Percentiles rank a stretch among this genome's conserved stretches.
phyloP scores from a whole-genome alignment of 2,329 filamentous ascomycete genomes.

The Monosporascus cannonballus region DNA sequence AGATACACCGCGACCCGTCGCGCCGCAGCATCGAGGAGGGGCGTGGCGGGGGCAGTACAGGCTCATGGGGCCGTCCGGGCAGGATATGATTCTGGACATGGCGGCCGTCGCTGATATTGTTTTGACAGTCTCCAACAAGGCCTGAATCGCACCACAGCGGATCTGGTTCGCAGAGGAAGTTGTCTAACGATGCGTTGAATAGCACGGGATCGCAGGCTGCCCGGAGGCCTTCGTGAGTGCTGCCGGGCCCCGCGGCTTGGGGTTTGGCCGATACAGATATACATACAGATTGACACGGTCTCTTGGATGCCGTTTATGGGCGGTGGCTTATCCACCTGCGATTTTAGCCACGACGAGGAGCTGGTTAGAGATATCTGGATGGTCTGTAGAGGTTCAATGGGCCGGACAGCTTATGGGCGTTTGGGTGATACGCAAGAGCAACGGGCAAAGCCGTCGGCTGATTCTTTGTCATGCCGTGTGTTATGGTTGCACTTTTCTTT shows the following conservation, averaged over 20 bases:
- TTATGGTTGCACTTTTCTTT: too few species aligned
- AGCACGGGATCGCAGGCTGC: neutral
- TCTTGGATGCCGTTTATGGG: too few species aligned
- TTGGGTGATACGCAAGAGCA: too few species aligned
- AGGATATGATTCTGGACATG: slow-evolving; percentile 29
- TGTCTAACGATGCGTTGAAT: slow-evolving; percentile 3
- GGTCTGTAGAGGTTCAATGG: too few species aligned
- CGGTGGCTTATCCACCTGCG: too few species aligned
- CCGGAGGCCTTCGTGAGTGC: too few species aligned
- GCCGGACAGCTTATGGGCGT: too few species aligned
- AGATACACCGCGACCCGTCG: slow-evolving; percentile 53
- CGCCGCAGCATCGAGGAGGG: slow-evolving; percentile 54
- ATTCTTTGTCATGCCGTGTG: too few species aligned
- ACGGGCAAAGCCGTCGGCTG: too few species aligned
- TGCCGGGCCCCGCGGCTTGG: too few species aligned
- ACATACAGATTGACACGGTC: neutral
- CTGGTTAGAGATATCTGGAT: too few species aligned
- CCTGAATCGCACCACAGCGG: neutral
- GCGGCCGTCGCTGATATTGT: slow-evolving; percentile 21
- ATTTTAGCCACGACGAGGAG: too few species aligned
- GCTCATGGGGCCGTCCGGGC: slow-evolving; percentile 28
- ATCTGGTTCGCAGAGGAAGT: neutral
- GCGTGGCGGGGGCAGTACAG: slow-evolving; percentile 33
- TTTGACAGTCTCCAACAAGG: neutral
- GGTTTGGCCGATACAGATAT: neutral